phyloP scores from a whole-genome alignment of 2,329 filamentous ascomycete species.

The Venturia oleaginea region DNA sequence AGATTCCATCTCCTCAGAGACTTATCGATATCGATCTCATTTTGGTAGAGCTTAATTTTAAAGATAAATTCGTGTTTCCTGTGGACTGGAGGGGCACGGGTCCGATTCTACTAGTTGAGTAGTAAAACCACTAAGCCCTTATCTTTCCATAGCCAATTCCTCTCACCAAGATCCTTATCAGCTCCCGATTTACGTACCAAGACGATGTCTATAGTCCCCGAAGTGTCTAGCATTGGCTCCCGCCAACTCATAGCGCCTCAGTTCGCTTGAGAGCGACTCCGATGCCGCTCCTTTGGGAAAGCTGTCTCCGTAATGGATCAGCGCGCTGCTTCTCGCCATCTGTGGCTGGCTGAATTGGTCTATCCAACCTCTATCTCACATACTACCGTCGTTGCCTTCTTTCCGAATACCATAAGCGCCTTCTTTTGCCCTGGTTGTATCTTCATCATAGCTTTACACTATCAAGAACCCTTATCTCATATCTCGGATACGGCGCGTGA shows the following conservation, averaged over 20 bases:
- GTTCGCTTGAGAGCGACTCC: not conserved
- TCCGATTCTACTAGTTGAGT: too few relatives aligned
- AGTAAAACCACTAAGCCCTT: too few relatives aligned
- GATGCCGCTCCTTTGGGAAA: not conserved
- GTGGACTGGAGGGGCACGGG: too few relatives aligned
- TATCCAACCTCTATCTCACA: not conserved
- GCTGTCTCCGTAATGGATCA: not conserved
- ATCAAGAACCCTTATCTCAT: slow-evolving; percentile 1
- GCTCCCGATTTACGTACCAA: not conserved
- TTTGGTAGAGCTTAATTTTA: too few relatives aligned
- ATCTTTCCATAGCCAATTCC: too few relatives aligned
- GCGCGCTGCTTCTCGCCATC: not conserved
- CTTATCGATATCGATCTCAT: too few relatives aligned
- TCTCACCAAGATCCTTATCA: not conserved
- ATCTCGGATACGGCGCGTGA: slow-evolving; percentile 5
- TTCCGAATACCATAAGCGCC: not conserved
- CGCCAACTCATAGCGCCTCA: not conserved
- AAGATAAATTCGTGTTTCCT: too few relatives aligned
- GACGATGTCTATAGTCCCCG: not conserved
- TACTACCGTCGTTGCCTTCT: not conserved
- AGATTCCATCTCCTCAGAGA: too few relatives aligned
- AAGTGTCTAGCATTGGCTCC: not conserved
- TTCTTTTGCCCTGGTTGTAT: not conserved
- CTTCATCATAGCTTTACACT: not conserved
- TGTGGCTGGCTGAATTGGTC: not conserved